Conservation (phyloP, 192 early-diverging fungal genomes). For the Coemansia sp. region DNA sequence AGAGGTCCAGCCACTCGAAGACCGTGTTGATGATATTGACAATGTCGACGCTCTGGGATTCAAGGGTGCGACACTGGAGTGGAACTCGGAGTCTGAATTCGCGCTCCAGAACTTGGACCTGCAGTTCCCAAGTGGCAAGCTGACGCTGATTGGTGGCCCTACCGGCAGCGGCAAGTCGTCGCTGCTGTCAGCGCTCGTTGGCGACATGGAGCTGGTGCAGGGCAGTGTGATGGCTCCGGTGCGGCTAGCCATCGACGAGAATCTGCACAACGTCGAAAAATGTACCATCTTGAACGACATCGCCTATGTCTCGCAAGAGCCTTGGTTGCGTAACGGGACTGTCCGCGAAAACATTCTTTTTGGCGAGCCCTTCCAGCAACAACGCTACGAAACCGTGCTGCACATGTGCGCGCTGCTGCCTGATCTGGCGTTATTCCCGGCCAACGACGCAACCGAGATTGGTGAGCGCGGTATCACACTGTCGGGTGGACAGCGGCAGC, state of each 20-base stretch:
- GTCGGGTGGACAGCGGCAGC: constrained; percentile 79
- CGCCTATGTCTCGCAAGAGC: constrained; percentile 80
- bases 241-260: constrained; percentile 6
- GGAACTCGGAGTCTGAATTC: constrained; percentile 19
- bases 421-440: constrained; percentile 76
- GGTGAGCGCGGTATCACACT: constrained; percentile 81
- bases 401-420: constrained; percentile 71
- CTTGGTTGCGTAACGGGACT: constrained; percentile 66
- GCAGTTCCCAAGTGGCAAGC: constrained; percentile 59
- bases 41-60: constrained; percentile 46
- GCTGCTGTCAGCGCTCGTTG: constrained; percentile 74
- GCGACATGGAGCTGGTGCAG: constrained; percentile 59
- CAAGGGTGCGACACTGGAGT: constrained; percentile 23
- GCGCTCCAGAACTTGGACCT: constrained; percentile 59
- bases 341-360: constrained; percentile 83
- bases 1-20: constrained; percentile 56
- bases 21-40: constrained; percentile 2
- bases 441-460: constrained; percentile 84
- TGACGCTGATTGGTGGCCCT: constrained; percentile 74
- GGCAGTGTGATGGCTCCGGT: constrained; percentile 16
- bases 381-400: constrained; percentile 70
- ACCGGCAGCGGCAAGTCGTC: constrained; percentile 86
- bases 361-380: constrained; percentile 63
- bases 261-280: not conserved
- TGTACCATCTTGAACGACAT: constrained; percentile 37